These are phyloP conservation scores for Cucurbita pepo DNA, from an alignment of 306 rosid species.

Conservation along the genomic window DNA sequence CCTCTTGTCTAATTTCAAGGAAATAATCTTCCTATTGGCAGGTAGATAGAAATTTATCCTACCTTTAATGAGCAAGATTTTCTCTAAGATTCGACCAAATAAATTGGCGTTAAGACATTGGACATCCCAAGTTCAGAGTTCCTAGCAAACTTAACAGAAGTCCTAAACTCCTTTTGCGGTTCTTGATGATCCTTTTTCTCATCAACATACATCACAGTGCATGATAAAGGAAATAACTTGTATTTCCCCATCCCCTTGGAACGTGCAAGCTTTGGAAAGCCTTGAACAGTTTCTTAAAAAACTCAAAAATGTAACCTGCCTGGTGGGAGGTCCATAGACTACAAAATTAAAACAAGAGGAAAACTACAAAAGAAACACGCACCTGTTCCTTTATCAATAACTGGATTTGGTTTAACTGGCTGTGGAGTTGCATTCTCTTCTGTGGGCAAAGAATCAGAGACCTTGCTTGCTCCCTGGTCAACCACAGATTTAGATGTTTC, in stretches of 20 bases:
- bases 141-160: not conserved
- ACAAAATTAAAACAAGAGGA: not conserved
- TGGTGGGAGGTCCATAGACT: not conserved
- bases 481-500: conserved; percentile 1
- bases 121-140: not conserved
- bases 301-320: not conserved
- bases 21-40: not conserved
- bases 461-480: not conserved
- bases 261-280: not conserved
- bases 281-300: not conserved
- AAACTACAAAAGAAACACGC: not conserved
- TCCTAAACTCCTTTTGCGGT: not conserved
- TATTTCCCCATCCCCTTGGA: not conserved
- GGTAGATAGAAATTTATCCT: not conserved
- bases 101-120: not conserved
- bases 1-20: not conserved
- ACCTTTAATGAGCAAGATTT: not conserved
- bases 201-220: not conserved
- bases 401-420: conserved; percentile 24
- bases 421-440: conserved; percentile 22
- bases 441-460: conserved; percentile 15
- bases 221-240: not conserved
- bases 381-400: conserved; percentile 26
- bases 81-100: not conserved
- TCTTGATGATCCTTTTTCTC: not conserved